Conservation (phyloP, 2,329 filamentous ascomycete species). For the Plenodomus tracheiphilus region DNA sequence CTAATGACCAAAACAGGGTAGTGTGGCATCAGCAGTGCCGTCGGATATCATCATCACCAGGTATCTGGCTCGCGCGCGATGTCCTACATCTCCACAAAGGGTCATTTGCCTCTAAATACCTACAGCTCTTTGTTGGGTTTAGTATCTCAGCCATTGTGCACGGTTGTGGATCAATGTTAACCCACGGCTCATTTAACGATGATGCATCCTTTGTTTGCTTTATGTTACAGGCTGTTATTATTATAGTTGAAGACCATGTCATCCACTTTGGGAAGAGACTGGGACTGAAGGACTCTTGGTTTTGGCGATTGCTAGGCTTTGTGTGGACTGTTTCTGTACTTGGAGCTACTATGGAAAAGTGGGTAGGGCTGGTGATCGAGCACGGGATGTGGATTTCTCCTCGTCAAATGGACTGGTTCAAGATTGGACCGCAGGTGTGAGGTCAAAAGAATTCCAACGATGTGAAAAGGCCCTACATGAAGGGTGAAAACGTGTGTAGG, state of each 20-base stretch:
- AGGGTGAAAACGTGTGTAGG: too few relatives aligned
- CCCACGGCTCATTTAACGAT: conserved; percentile 14
- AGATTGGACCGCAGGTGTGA: conserved; percentile 18
- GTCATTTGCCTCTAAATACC: conserved; percentile 31
- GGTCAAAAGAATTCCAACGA: too few relatives aligned
- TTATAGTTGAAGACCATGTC: conserved; percentile 35
- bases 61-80: conserved; percentile 23
- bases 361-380: conserved; percentile 3
- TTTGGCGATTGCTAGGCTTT: conserved; percentile 27
- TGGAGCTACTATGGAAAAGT: conserved; percentile 14
- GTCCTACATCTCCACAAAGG: conserved; percentile 25
- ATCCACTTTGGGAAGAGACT: conserved; percentile 24
- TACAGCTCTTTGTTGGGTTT: conserved; percentile 34
- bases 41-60: conserved; percentile 19
- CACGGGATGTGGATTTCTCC: conserved; percentile 28
- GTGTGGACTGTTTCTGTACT: conserved; percentile 25
- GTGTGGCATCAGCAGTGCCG: conserved; percentile 35
- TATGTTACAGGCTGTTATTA: conserved; percentile 27
- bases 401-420: conserved; percentile 20
- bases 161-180: conserved; percentile 18
- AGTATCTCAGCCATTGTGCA: conserved; percentile 23
- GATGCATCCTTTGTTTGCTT: conserved; percentile 22
- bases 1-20: conserved; percentile 3
- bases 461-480: too few relatives aligned
- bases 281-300: conserved; percentile 14